Evolutionary conservation across 192 early-diverging fungal species (phyloP), one percentile per base, ranked within the genome.

Genomic region (Backusella morwellensis): DNA sequence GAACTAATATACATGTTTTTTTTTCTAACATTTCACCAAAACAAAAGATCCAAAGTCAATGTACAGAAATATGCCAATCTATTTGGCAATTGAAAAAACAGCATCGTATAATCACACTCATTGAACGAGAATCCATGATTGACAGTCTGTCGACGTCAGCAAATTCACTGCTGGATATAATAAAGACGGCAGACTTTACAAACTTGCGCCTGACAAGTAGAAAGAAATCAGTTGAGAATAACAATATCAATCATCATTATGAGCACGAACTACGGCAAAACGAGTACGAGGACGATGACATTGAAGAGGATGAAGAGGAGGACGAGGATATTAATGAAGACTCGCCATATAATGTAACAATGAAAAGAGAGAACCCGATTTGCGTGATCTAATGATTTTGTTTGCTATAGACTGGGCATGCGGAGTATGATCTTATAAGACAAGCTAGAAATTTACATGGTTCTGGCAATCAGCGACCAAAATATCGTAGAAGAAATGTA

Each of bases 401-500:
- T 3, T 40, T 35, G 35, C 11, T 70, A 63, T 70, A 70, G 68
- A 41, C 68, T 38, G 70, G 44, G 23, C 50, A 66, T 14, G 29
- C 36, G 26, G 74, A 75, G 3, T 75, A 75, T 68, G 59, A 66
- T 38, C 38, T 75, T 44, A 75, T 75, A 23, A 36, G 74, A 26
- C 74, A 75, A 42, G 66, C 66, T 32, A 63, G 74, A 35, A 75
- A 75, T 75, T 21, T 75, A 32, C 59, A 75, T 12, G 74, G 42
- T 0, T 17, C 40, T 50, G 56, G 56, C 11, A 56, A 36, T 19
- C 41, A 38, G 14, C 38, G 63, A 35, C 56, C 66, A 68, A 75
- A 75, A 41, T 75, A 75, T 23, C 59, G 66, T 35, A 75, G 74
- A 68, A 36, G 74, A 75, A 75, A 66, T 35, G 74, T 75, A 75